These are phyloP conservation scores for Trichoderma semiorbis DNA, from an alignment of 2,329 filamentous ascomycete genomes.

Conservation along the genomic window DNA sequence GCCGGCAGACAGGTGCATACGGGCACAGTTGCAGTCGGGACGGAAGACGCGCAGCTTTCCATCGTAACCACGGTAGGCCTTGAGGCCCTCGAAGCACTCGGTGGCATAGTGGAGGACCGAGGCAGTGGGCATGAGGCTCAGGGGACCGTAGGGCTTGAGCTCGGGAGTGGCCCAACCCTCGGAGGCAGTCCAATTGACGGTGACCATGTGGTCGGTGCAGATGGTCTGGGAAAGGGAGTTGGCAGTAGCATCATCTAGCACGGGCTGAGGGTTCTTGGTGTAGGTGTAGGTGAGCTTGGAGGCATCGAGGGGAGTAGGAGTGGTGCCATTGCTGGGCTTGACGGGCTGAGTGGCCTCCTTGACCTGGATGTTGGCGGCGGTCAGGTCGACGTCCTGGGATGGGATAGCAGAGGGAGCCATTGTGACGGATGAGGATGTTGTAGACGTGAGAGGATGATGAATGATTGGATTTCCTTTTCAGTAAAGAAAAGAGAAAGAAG, in stretches of 20 bases:
- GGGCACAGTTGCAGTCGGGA: constrained; percentile 67
- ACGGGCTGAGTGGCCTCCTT: constrained; percentile 40
- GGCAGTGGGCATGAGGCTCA: constrained; percentile 76
- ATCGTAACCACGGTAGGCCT: constrained; percentile 76
- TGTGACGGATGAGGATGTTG: constrained; percentile 11
- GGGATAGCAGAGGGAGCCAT: constrained; percentile 51
- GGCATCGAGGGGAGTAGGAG: constrained; percentile 58
- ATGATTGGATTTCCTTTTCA: not conserved
- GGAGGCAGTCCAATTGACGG: constrained; percentile 61
- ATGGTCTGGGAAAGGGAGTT: constrained; percentile 49
- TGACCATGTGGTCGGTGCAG: constrained; percentile 87
- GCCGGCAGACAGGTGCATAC: constrained; percentile 56
- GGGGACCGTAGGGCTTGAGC: constrained; percentile 72
- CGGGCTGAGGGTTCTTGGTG: constrained; percentile 48
- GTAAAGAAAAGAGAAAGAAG: not conserved
- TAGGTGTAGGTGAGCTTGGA: constrained; percentile 57
- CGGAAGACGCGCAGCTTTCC: constrained; percentile 73
- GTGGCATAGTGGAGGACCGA: constrained; percentile 85
- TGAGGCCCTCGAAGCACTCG: constrained; percentile 84
- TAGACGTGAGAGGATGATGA: not conserved
- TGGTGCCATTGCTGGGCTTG: constrained; percentile 34
- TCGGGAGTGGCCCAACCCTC: constrained; percentile 71
- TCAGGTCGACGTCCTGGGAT: constrained; percentile 49
- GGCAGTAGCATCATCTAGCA: constrained; percentile 49
- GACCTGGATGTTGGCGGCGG: constrained; percentile 49